A percentile compares a stretch with the other conserved stretches of the same genome.
Conservation (phyloP, 1,284 basidiomycete species). For the Chalciporus sp. region DNA sequence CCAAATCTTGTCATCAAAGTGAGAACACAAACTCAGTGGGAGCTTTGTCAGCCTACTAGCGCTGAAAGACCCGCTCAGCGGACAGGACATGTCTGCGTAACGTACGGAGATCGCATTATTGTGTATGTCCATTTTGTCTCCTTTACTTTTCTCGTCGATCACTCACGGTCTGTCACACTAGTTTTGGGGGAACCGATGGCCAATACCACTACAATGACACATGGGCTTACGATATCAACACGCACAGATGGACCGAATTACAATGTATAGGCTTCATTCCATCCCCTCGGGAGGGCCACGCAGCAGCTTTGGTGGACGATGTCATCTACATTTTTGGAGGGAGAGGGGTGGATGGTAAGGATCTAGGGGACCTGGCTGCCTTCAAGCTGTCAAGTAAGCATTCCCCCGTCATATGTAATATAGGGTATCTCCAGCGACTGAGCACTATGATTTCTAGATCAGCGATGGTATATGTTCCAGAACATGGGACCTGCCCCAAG, state of each 20-base stretch:
- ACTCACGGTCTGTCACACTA: constrained; percentile 36
- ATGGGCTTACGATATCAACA: constrained; percentile 90
- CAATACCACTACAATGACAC: constrained; percentile 99
- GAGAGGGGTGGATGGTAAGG: constrained; percentile 95
- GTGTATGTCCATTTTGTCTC: constrained; percentile 54
- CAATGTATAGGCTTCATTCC: constrained; percentile 98
- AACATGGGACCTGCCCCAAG: constrained; percentile 97
- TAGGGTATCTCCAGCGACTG: constrained; percentile 1
- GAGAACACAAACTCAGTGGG: constrained; percentile 76
- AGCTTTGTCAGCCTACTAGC: constrained; percentile 67
- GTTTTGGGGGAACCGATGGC: constrained; percentile 98
- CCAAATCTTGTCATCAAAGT: constrained; percentile 45
- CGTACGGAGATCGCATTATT: constrained; percentile 84
- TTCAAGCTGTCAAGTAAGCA: constrained; percentile 93
- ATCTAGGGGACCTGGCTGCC: constrained; percentile 92
- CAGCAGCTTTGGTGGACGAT: constrained; percentile 95
- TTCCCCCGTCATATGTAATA: neutral
- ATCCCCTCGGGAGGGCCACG: constrained; percentile 94
- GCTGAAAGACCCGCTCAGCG: constrained; percentile 79
- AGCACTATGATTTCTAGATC: constrained; percentile 45
- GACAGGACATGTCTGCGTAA: constrained; percentile 92
- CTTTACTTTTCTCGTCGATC: constrained; percentile 4
- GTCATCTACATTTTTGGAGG: constrained; percentile 99
- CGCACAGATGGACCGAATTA: constrained; percentile 88
- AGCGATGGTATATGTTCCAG: constrained; percentile 98